Evolutionary conservation across 805 yeast species (phyloP).

Genomic region (Saccharomyces kudriavzevii): DNA sequence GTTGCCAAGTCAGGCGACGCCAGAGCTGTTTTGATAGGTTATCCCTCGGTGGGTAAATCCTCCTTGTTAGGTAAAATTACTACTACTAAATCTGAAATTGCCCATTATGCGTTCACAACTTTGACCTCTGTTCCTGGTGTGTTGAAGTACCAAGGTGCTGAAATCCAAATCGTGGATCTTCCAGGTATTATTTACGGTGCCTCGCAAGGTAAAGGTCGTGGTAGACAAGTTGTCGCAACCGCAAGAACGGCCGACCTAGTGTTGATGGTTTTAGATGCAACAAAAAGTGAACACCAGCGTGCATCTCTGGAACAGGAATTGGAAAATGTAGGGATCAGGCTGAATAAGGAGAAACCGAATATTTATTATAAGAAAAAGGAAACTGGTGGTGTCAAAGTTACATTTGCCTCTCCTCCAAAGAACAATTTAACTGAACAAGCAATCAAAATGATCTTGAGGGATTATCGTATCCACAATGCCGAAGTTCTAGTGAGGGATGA

Average conservation of each 20-base stretch:
- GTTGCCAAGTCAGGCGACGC: conserved; percentile 96
- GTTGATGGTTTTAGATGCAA: conserved; percentile 90
- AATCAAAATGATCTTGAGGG: conserved; percentile 68
- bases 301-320: conserved; percentile 78
- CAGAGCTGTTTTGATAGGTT: conserved; percentile 88
- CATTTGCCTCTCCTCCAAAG: conserved; percentile 73
- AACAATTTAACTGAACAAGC: conserved; percentile 66
- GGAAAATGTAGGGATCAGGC: conserved; percentile 87
- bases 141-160: conserved; percentile 90
- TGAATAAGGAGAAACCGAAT: conserved; percentile 73
- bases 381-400: conserved; percentile 87
- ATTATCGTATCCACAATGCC: conserved; percentile 85
- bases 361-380: conserved; percentile 70
- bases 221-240: conserved; percentile 92
- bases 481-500: conserved; percentile 88
- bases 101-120: conserved; percentile 91
- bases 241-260: conserved; percentile 91
- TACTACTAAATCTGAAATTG: conserved; percentile 89
- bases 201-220: conserved; percentile 94
- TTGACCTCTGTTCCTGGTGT: conserved; percentile 96
- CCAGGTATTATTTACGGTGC: conserved; percentile 98
- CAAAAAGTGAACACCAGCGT: conserved; percentile 86
- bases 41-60: conserved; percentile 96
- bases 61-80: conserved; percentile 84
- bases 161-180: conserved; percentile 91